A percentile compares a stretch with the other conserved stretches of the same genome.
These are phyloP conservation scores for Cydonia oblonga DNA, from an alignment of 331 rosid species.

Conservation along the genomic window DNA sequence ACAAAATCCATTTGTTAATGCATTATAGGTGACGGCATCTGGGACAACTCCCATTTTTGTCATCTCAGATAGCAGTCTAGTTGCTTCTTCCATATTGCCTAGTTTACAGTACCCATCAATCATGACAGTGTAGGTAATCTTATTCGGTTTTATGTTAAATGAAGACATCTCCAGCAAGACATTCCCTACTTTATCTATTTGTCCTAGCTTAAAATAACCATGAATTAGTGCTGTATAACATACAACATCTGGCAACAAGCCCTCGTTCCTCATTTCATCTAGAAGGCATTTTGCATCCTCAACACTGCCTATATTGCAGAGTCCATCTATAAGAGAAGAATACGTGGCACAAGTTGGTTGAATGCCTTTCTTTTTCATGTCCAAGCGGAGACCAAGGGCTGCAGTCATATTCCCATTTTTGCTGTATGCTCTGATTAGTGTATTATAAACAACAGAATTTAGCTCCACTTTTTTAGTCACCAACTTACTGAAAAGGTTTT, in stretches of 20 bases:
- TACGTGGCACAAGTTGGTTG: constrained; percentile 43
- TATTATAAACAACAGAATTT: constrained; percentile 51
- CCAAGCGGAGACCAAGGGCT: constrained; percentile 46
- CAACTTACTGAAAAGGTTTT: constrained; percentile 36
- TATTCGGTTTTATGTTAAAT: constrained; percentile 38
- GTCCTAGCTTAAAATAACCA: constrained; percentile 67
- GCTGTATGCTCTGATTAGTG: constrained; percentile 45
- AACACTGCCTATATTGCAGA: constrained; percentile 44
- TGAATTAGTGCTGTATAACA: constrained; percentile 64
- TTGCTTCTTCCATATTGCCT: constrained; percentile 56
- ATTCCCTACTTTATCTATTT: constrained; percentile 40
- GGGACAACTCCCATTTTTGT: constrained; percentile 49
- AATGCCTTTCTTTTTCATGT: constrained; percentile 51
- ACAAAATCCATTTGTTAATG: constrained; percentile 43
- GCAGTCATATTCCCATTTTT: constrained; percentile 30
- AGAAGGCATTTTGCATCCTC: constrained; percentile 46
- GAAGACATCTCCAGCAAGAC: constrained; percentile 47
- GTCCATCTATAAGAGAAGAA: constrained; percentile 71
- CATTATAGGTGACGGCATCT: constrained; percentile 50
- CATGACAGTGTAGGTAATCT: constrained; percentile 58
- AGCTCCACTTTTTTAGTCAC: constrained; percentile 41
- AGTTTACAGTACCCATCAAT: constrained; percentile 58
- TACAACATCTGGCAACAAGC: constrained; percentile 46
- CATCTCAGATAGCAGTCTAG: constrained; percentile 47
- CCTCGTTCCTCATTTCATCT: constrained; percentile 54